These are phyloP conservation scores for Pythium oligandrum DNA, from an alignment of 352 stramenopile species.

Conservation along the genomic window DNA sequence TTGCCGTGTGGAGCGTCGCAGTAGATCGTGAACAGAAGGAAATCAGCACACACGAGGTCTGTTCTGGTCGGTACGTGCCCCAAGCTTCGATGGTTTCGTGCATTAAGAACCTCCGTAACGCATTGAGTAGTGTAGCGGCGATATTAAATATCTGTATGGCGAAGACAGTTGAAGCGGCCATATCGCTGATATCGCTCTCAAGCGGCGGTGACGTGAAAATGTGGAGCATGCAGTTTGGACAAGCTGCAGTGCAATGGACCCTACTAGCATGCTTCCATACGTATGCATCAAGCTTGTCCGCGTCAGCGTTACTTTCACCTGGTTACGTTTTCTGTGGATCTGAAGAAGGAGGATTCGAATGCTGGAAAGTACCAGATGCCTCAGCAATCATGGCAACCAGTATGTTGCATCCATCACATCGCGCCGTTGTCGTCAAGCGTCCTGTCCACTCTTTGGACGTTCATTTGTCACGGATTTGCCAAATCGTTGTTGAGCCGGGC, in stretches of 20 bases:
- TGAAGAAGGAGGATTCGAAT: conserved; percentile 43
- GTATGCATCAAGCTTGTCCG: conserved; percentile 29
- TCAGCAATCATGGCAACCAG: conserved; percentile 1
- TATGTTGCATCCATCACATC: conserved; percentile 1
- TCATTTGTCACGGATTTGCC: conserved; percentile 33
- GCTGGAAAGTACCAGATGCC: conserved; percentile 30
- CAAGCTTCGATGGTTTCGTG: no score
- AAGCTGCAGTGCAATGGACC: conserved; percentile 20
- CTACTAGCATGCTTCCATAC: conserved; percentile 43
- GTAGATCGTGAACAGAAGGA: no score
- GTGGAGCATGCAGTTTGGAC: conserved; percentile 22
- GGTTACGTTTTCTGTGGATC: conserved; percentile 56
- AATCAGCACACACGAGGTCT: no score
- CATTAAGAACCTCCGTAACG: no score
- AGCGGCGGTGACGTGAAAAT: conserved; percentile 41
- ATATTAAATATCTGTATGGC: no score
- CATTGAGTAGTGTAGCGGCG: no score
- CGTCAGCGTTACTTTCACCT: conserved; percentile 20
- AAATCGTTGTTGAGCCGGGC: conserved; percentile 28
- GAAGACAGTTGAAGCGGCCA: neutral
- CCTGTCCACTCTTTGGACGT: conserved; percentile 44
- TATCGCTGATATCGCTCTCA: conserved; percentile 23
- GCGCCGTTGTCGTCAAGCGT: conserved; percentile 37
- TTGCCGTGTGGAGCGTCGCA: no score
- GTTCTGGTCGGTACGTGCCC: no score